phyloP scores from a whole-genome alignment of 2,329 filamentous ascomycete genomes.

The Fusarium xyrophilum region DNA sequence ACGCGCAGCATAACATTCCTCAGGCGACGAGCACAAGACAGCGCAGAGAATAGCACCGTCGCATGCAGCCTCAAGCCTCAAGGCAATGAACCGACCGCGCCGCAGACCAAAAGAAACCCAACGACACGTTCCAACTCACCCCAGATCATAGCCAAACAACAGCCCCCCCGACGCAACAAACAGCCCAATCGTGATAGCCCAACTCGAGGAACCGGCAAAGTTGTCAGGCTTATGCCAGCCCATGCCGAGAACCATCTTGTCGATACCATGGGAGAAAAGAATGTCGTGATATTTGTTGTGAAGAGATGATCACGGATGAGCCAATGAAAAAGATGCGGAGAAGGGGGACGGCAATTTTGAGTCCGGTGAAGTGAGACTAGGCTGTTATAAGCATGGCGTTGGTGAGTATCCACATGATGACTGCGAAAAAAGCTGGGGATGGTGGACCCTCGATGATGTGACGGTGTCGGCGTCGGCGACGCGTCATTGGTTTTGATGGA shows the following conservation, averaged over 20 bases:
- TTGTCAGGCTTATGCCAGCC: slow-evolving; percentile 77
- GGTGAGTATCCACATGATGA: neutral
- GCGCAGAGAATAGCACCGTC: neutral
- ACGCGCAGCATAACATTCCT: too few relatives aligned
- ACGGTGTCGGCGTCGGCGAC: neutral
- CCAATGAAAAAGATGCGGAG: slow-evolving; percentile 1
- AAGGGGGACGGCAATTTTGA: neutral
- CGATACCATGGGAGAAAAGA: neutral
- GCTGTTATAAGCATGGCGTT: neutral
- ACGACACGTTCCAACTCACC: slow-evolving; percentile 50
- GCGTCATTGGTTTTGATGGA: neutral
- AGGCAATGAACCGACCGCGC: neutral
- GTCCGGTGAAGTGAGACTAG: neutral
- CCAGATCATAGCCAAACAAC: slow-evolving; percentile 74
- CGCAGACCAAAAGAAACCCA: neutral
- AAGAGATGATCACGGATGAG: neutral
- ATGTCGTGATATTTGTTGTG: neutral
- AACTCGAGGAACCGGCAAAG: slow-evolving; percentile 74
- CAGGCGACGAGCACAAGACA: neutral
- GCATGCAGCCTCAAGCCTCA: neutral
- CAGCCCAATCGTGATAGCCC: slow-evolving; percentile 73
- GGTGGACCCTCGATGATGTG: neutral
- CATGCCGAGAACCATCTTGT: slow-evolving; percentile 69
- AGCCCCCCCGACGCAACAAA: slow-evolving; percentile 74
- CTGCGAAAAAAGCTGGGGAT: neutral